Evolutionary conservation across 371 early-diverging fungal species (phyloP).

Genomic region (Neoconidiobolus thromboides): DNA sequence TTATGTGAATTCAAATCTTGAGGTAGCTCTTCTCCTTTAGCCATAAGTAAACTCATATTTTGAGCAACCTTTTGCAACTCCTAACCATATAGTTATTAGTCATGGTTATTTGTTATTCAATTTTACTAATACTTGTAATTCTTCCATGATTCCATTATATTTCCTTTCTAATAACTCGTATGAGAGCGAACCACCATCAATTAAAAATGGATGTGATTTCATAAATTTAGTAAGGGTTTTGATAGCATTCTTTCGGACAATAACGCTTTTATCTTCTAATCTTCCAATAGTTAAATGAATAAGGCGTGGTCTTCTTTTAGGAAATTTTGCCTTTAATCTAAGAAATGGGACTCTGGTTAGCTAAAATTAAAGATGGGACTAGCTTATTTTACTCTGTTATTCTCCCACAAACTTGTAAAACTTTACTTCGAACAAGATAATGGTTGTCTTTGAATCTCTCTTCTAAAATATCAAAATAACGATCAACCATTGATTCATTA

Average conservation of each 20-base stretch:
- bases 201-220: slow-evolving; percentile 69
- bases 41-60: neutral
- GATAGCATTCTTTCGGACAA: slow-evolving; percentile 76
- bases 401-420: slow-evolving; percentile 64
- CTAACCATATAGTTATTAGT: too few relatives aligned
- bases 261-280: slow-evolving; percentile 74
- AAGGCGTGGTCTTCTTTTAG: slow-evolving; percentile 58
- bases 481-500: slow-evolving; percentile 32
- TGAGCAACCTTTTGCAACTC: too few relatives aligned
- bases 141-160: slow-evolving; percentile 31
- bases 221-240: slow-evolving; percentile 56
- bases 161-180: slow-evolving; percentile 38
- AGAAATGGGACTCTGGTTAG: neutral
- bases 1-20: too few relatives aligned
- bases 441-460: slow-evolving; percentile 78
- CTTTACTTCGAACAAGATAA: slow-evolving; percentile 60
- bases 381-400: slow-evolving; percentile 43
- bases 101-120: neutral
- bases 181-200: slow-evolving; percentile 68
- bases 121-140: slow-evolving; percentile 33
- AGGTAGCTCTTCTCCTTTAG: too few relatives aligned
- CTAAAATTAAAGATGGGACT: neutral
- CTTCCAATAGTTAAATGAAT: slow-evolving; percentile 48
- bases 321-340: slow-evolving; percentile 36
- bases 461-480: slow-evolving; percentile 69